Evolutionary conservation across 805 yeast species (phyloP).

Genomic region (Metschnikowia cerradonensis): DNA sequence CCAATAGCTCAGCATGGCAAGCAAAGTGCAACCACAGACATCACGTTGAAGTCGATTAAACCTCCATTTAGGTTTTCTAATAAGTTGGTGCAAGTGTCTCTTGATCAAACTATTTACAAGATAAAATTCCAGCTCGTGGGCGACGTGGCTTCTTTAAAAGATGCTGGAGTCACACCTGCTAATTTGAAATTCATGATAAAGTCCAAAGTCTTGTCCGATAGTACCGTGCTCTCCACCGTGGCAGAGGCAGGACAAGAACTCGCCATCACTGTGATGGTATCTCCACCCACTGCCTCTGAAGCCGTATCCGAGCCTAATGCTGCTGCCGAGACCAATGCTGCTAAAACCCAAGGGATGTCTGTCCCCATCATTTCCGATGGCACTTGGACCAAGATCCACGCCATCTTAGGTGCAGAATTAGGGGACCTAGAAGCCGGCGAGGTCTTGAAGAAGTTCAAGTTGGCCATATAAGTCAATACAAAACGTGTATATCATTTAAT

Average conservation of each 20-base stretch:
- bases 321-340: not conserved
- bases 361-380: conserved; percentile 11
- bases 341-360: not conserved
- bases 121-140: conserved; percentile 37
- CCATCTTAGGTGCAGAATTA: conserved; percentile 31
- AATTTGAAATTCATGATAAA: conserved; percentile 52
- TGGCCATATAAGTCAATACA: not conserved
- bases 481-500: no score
- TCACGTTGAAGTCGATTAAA: conserved; percentile 60
- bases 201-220: conserved; percentile 60
- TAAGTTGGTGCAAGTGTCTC: conserved; percentile 21
- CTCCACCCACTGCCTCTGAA: conserved; percentile 7
- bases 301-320: not conserved
- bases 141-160: conserved; percentile 22
- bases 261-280: conserved; percentile 18
- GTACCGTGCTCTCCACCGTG: conserved; percentile 33
- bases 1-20: conserved; percentile 16
- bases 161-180: conserved; percentile 27
- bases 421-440: conserved; percentile 24
- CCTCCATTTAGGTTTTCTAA: conserved; percentile 60
- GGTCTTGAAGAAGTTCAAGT: conserved; percentile 25
- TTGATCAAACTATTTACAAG: conserved; percentile 31
- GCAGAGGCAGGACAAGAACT: conserved; percentile 11
- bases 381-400: conserved; percentile 46
- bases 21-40: conserved; percentile 14